These are phyloP conservation scores for Yarrowia sp. DNA, from an alignment of 805 yeast genomes.

Conservation along the genomic window DNA sequence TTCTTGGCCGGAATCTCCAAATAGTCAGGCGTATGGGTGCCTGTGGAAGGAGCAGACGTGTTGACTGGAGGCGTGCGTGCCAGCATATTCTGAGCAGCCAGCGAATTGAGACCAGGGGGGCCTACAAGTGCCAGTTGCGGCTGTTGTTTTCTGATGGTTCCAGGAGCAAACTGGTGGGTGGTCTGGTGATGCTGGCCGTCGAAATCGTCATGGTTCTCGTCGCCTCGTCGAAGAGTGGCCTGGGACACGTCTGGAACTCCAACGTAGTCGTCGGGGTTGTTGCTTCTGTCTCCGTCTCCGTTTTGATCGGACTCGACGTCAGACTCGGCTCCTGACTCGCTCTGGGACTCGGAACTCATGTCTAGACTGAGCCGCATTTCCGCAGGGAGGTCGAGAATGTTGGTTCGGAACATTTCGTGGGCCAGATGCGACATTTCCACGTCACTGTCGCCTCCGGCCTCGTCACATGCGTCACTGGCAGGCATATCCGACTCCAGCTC, in stretches of 20 bases:
- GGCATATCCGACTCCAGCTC: slow-evolving; percentile 23
- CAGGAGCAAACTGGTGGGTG: background rate
- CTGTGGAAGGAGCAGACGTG: background rate
- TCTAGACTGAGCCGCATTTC: slow-evolving; percentile 22
- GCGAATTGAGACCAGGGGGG: slow-evolving; percentile 6
- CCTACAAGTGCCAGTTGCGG: slow-evolving; percentile 7
- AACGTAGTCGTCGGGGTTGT: slow-evolving; percentile 25
- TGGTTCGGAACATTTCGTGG: slow-evolving; percentile 30
- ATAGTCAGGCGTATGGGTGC: background rate
- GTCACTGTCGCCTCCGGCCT: slow-evolving; percentile 13
- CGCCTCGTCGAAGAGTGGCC: slow-evolving; percentile 16
- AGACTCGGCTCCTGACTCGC: slow-evolving; percentile 36
- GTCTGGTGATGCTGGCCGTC: background rate
- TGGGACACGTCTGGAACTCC: slow-evolving; percentile 25
- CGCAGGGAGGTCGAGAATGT: slow-evolving; percentile 22
- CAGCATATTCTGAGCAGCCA: slow-evolving; percentile 8
- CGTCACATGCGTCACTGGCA: slow-evolving; percentile 12
- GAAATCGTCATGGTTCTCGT: slow-evolving; percentile 15
- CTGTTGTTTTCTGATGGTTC: background rate
- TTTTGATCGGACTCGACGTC: slow-evolving; percentile 24
- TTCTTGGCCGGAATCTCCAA: slow-evolving; percentile 3
- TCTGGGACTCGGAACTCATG: slow-evolving; percentile 17
- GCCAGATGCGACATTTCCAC: slow-evolving; percentile 31
- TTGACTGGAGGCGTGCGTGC: slow-evolving; percentile 5
- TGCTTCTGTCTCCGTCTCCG: background rate